These are phyloP conservation scores for Acmispon strigosus DNA, from an alignment of 306 rosid species.

Conservation along the genomic window DNA sequence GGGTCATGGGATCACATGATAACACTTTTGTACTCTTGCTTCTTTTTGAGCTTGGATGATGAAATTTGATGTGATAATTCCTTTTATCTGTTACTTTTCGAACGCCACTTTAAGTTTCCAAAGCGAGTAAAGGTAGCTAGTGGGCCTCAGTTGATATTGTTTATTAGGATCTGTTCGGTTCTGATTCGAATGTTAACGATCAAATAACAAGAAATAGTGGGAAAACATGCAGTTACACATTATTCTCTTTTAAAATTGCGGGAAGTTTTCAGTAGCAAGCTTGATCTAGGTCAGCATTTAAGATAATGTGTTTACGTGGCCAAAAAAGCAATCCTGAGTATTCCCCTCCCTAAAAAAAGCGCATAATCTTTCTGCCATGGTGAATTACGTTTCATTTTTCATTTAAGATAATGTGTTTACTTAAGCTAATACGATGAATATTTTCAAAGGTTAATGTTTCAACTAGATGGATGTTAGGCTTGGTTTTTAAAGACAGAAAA, in stretches of 20 bases:
- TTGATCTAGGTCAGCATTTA: not conserved
- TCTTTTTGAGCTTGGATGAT: not conserved
- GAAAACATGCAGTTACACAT: not conserved
- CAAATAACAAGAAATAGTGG: not conserved
- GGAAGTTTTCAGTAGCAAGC: not conserved
- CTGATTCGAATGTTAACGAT: not conserved
- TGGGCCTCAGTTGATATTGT: conserved; percentile 1
- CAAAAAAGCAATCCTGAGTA: not conserved
- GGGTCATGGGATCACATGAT: not conserved
- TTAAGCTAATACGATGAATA: conserved; percentile 10
- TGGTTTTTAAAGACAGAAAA: not conserved
- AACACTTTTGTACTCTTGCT: not conserved
- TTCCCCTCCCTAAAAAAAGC: not conserved
- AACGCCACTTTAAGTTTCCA: not conserved
- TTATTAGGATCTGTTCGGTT: conserved; percentile 7
- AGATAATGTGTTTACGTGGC: not conserved
- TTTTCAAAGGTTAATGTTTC: conserved; percentile 3
- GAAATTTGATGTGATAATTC: not conserved
- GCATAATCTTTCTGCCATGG: not conserved
- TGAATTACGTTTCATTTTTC: conserved; percentile 4
- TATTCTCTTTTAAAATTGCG: not conserved
- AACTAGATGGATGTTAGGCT: not conserved
- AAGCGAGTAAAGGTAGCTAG: not conserved
- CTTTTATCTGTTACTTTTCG: not conserved
- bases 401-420: too few relatives aligned